Base-by-base conservation (phyloP, 768 basidiomycete species). In the Pulveroboletus sp. region DNA sequence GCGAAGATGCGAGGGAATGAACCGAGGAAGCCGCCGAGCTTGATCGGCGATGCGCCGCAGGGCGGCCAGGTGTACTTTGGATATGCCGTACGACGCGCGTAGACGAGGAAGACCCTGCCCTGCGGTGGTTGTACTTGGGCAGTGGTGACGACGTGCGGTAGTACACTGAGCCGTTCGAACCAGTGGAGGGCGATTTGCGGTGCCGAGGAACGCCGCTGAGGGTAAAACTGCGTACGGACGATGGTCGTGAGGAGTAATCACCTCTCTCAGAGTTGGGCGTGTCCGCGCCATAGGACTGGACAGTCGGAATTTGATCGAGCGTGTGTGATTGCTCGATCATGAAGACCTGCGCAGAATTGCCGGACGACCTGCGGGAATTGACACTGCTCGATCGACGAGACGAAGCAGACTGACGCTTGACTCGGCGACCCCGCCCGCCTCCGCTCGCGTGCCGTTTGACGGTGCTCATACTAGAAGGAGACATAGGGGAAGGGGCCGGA, bases 381-480 rank as follows among this genome's bases (percentile, higher is more conserved):
- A 93, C 87, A 50, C 90, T 93, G 63, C 90, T 93, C 13, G 92
- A 94, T 23, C 93, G 82, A 40, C 88, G 80, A 20, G 93, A 94
- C 1, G 88, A 89, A 36, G 83, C 70, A 0, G 87, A 86, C 0
- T 82, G 82, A 14, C 89, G 79, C 44, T 85, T 84, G 14, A 75
- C 70, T 48, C 85, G 78, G 51, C 84, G 78, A 16, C 76, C 76
- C 37, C 64, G 68, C 17, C 66, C 64, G 2, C 65, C 69, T 27
- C 71, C 74, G 54, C 81, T 80, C 12, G 76, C 62, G 37, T 79
- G 71, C 40, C 79, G 76, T 63, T 82, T 81, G 32, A 77, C 64
- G 5, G 75, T 68, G 1, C 68, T 72, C 22, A 68, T 55, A 45
- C 62, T 59, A 13, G 63, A 54, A 50, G 68, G 60, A 23, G 69